These are phyloP conservation scores for Chaetothyriales sp. DNA, from an alignment of 2,329 filamentous ascomycete species.

Conservation along the genomic window DNA sequence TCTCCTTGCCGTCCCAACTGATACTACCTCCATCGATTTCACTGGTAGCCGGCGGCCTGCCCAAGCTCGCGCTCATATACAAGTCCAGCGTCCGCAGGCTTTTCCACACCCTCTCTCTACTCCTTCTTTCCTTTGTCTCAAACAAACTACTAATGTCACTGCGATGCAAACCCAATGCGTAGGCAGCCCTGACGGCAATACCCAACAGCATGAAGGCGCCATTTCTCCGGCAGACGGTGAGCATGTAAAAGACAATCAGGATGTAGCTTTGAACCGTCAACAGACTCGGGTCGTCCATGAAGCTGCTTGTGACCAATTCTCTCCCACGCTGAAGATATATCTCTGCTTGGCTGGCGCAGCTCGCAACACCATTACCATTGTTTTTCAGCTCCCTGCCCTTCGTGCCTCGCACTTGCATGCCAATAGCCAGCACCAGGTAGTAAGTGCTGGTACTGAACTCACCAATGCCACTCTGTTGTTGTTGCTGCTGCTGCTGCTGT, in stretches of 20 bases:
- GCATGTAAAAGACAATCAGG: slow-evolving; percentile 37
- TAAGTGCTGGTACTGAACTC: slow-evolving; percentile 34
- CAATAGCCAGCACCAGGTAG: slow-evolving; percentile 37
- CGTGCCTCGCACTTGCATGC: slow-evolving; percentile 22
- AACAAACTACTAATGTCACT: slow-evolving; percentile 38
- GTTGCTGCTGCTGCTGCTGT: neutral
- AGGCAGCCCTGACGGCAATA: slow-evolving; percentile 37
- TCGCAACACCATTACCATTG: slow-evolving; percentile 4
- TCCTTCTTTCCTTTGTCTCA: slow-evolving; percentile 26
- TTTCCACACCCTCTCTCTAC: slow-evolving; percentile 38
- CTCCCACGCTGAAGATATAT: slow-evolving; percentile 34
- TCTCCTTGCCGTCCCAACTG: slow-evolving; percentile 13
- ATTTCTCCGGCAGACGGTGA: slow-evolving; percentile 37
- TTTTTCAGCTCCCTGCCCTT: neutral
- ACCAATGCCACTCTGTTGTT: slow-evolving; percentile 8
- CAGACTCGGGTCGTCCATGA: slow-evolving; percentile 35
- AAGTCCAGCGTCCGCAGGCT: slow-evolving; percentile 37
- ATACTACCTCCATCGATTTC: slow-evolving; percentile 29
- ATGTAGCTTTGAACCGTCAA: slow-evolving; percentile 38
- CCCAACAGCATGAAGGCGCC: slow-evolving; percentile 39
- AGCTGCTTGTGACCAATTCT: slow-evolving; percentile 30
- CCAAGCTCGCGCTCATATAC: slow-evolving; percentile 36
- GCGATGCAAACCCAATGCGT: slow-evolving; percentile 37
- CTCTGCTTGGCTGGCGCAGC: slow-evolving; percentile 28
- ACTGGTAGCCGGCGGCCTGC: slow-evolving; percentile 38